Percentiles rank a stretch among this genome's conserved stretches.
These are phyloP conservation scores for Xylogone sp. DNA, from an alignment of 2,329 filamentous ascomycete genomes.

Conservation along the genomic window DNA sequence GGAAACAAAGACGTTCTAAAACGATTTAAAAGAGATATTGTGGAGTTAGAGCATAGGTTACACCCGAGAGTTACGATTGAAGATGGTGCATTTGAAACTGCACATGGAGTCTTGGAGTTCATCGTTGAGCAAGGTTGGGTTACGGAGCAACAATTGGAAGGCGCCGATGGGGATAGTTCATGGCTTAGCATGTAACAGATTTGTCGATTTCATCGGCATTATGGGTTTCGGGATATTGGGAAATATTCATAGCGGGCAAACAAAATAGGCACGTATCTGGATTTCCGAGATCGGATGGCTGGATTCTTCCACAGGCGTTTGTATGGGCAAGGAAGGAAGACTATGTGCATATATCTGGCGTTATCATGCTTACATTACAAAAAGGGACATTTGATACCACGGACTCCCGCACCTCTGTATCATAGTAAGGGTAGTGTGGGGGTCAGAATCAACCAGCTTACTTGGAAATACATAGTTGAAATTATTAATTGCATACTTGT, in stretches of 20 bases:
- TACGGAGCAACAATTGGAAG: conserved; percentile 1
- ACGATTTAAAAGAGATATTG: conserved; percentile 43
- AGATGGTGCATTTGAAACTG: conserved; percentile 17
- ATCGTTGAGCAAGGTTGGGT: conserved; percentile 18
- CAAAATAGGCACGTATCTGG: neutral
- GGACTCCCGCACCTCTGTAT: too few relatives aligned
- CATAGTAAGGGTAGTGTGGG: too few relatives aligned
- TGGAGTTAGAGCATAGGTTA: conserved; percentile 51
- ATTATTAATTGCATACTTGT: too few relatives aligned
- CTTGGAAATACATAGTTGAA: too few relatives aligned
- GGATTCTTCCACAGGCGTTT: neutral
- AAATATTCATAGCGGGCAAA: neutral
- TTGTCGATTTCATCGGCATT: neutral
- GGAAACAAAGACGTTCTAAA: conserved; percentile 38
- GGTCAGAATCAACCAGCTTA: too few relatives aligned
- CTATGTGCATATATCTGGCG: neutral
- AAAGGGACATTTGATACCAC: neutral
- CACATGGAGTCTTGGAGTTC: conserved; percentile 16
- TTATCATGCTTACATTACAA: neutral
- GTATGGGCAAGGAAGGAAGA: neutral
- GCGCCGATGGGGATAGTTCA: neutral
- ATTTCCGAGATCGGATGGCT: neutral
- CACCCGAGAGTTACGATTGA: conserved; percentile 29
- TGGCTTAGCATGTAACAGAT: neutral
- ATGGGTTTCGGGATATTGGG: neutral